Percentiles rank a stretch among this genome's conserved stretches.
Evolutionary conservation across 2,329 filamentous ascomycete species (phyloP).

Genomic region (Celoporthe dispersa): DNA sequence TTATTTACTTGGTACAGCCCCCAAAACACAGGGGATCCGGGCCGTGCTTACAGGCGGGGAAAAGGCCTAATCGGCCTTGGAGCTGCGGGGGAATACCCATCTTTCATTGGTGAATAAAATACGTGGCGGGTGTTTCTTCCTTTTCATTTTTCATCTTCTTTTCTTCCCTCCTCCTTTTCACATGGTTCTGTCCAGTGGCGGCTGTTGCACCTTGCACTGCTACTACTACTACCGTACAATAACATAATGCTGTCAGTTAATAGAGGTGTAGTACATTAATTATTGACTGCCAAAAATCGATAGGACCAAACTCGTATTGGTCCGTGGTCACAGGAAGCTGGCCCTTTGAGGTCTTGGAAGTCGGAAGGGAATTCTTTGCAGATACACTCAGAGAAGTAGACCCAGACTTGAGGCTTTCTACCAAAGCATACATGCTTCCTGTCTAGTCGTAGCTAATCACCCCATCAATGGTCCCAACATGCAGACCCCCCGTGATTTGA

Average conservation of each 20-base stretch:
- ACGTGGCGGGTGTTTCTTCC: background rate
- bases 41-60: background rate
- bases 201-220: background rate
- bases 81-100: background rate
- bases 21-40: background rate
- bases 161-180: too few species aligned
- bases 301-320: background rate
- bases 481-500: constrained; percentile 49
- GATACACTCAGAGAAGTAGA: too few species aligned
- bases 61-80: background rate
- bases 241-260: background rate
- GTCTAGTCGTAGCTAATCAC: constrained; percentile 40
- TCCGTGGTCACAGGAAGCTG: background rate
- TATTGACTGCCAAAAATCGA: too few species aligned
- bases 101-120: too few species aligned
- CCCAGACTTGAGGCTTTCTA: background rate
- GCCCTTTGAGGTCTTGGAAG: background rate
- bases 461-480: constrained; percentile 44
- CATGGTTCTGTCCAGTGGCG: background rate
- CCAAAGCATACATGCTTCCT: background rate
- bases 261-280: background rate
- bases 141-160: too few species aligned
- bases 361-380: too few species aligned
- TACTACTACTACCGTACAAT: too few species aligned
- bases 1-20: background rate